phyloP scores from a whole-genome alignment of 257 asterid species.

The Lithospermum erythrorhizon region DNA sequence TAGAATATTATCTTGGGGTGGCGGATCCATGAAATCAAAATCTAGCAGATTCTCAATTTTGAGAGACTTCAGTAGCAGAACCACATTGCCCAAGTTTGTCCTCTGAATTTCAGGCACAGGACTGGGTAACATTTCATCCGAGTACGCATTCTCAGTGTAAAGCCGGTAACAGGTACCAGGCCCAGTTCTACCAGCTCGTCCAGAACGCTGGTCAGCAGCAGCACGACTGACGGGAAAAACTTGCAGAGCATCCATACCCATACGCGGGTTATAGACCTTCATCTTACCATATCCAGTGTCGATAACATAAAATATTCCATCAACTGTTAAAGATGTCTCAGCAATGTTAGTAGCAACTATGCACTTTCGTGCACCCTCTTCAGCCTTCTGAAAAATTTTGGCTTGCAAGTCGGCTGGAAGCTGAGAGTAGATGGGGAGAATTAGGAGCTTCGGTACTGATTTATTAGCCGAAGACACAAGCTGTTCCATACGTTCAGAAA shows the following conservation, averaged over 20 bases:
- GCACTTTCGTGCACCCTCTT: slow-evolving; percentile 92
- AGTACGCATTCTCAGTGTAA: slow-evolving; percentile 73
- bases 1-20: slow-evolving; percentile 88
- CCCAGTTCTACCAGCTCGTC: slow-evolving; percentile 97
- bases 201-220: slow-evolving; percentile 95
- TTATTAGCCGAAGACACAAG: slow-evolving; percentile 57
- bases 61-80: slow-evolving; percentile 74
- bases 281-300: slow-evolving; percentile 90
- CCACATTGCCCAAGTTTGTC: slow-evolving; percentile 93
- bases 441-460: slow-evolving; percentile 61
- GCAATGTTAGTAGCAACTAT: slow-evolving; percentile 95
- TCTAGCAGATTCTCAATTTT: slow-evolving; percentile 72
- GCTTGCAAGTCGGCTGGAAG: slow-evolving; percentile 98
- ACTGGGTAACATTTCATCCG: slow-evolving; percentile 77
- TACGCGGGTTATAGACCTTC: slow-evolving; percentile 92
- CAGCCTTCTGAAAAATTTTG: slow-evolving; percentile 83
- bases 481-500: slow-evolving; percentile 86
- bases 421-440: slow-evolving; percentile 96
- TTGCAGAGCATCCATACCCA: slow-evolving; percentile 99
- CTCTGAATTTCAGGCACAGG: slow-evolving; percentile 96
- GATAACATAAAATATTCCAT: slow-evolving; percentile 83
- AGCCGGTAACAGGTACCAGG: slow-evolving; percentile 97
- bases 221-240: slow-evolving; percentile 95
- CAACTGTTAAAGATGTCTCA: slow-evolving; percentile 90
- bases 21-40: slow-evolving; percentile 97